Conservation (phyloP, 768 basidiomycete genomes). For the Trametes gibbosa region DNA sequence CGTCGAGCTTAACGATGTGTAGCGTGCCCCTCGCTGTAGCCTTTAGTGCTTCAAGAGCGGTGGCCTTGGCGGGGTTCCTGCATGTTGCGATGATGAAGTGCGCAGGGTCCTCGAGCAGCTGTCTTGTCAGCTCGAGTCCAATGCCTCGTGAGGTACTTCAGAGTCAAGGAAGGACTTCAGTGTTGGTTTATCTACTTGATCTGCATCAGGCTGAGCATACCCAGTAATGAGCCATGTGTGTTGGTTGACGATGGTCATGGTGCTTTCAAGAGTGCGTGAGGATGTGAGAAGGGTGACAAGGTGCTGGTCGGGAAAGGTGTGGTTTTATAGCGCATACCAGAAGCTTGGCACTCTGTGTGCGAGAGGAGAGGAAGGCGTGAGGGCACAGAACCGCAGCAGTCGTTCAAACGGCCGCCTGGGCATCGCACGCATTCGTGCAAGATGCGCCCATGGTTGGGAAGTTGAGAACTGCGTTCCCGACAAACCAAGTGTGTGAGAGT, state of each 20-base stretch:
- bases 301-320: background rate
- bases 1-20: constrained; percentile 34
- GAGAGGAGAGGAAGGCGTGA: no score
- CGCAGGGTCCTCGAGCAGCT: constrained; percentile 22
- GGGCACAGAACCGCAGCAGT: no score
- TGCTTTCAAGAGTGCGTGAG: background rate
- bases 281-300: background rate
- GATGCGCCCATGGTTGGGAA: no score
- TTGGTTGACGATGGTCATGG: background rate
- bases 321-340: background rate
- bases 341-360: background rate
- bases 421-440: no score
- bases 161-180: no score
- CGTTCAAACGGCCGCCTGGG: no score
- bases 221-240: constrained; percentile 10
- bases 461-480: no score
- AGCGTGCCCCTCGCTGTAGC: constrained; percentile 27
- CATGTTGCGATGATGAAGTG: constrained; percentile 33
- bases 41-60: constrained; percentile 22
- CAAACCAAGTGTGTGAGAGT: no score
- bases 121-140: constrained; percentile 29
- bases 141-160: constrained; percentile 25
- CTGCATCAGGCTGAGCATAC: background rate
- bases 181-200: background rate
- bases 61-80: constrained; percentile 27